Conservation (phyloP, 306 rosid genomes). For the Sicyos baderoa region DNA sequence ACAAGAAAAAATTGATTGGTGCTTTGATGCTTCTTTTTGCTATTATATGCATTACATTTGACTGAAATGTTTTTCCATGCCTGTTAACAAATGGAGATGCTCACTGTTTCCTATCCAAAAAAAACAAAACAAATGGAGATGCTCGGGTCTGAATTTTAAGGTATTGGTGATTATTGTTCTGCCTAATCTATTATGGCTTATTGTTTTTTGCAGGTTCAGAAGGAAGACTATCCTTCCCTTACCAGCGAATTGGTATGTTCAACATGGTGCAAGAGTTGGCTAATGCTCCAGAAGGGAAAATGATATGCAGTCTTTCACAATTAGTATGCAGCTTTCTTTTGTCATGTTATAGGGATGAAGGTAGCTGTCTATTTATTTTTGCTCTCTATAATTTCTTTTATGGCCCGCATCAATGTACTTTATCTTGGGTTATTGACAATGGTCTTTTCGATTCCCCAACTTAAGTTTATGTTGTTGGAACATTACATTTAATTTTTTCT, state of each 20-base stretch:
- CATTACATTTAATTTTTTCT: conserved; percentile 9
- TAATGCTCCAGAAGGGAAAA: conserved; percentile 74
- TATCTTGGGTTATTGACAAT: conserved; percentile 3
- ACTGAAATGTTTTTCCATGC: conserved; percentile 11
- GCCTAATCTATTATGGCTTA: conserved; percentile 19
- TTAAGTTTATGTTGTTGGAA: background rate
- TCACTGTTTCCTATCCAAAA: too few relatives aligned
- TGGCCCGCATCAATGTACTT: background rate
- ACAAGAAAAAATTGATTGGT: conserved; percentile 8
- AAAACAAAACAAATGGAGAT: too few relatives aligned
- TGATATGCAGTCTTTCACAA: conserved; percentile 40
- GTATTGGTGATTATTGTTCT: conserved; percentile 19
- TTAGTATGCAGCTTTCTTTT: conserved; percentile 61
- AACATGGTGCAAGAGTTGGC: conserved; percentile 68
- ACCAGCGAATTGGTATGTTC: conserved; percentile 90
- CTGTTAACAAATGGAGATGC: conserved; percentile 17
- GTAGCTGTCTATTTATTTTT: conserved; percentile 25
- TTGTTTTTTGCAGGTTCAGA: conserved; percentile 54
- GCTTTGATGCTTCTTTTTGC: conserved; percentile 5
- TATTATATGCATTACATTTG: conserved; percentile 1
- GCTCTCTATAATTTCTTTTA: background rate
- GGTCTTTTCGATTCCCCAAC: background rate
- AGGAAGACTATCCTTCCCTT: conserved; percentile 92
- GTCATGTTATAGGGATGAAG: conserved; percentile 79
- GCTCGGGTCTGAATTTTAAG: conserved; percentile 15